Conservation (phyloP, 2,329 filamentous ascomycete genomes). For the Cladosporium halotolerans region DNA sequence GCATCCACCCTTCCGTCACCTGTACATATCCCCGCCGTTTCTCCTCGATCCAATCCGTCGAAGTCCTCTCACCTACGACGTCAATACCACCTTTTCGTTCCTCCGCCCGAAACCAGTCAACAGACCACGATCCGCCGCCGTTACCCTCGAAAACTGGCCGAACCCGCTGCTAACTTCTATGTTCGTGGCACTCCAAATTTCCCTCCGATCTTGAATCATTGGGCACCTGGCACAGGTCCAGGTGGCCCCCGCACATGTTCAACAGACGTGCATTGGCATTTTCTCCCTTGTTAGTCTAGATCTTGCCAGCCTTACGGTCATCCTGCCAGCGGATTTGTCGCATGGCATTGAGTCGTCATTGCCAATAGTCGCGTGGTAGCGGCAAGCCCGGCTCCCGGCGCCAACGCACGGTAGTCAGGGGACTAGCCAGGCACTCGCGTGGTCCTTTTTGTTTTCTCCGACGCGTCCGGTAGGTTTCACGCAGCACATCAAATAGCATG, state of each 20-base stretch:
- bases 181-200: background rate
- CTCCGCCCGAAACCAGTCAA: constrained; percentile 6
- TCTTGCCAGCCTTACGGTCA: background rate
- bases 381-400: constrained; percentile 1
- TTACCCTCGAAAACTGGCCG: background rate
- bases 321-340: background rate
- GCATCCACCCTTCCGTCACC: background rate
- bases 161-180: too few relatives aligned
- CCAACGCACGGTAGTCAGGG: background rate
- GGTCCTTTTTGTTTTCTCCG: too few relatives aligned
- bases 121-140: constrained; percentile 1
- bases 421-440: too few relatives aligned
- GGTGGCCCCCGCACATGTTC: background rate
- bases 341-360: too few relatives aligned
- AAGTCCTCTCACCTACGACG: background rate
- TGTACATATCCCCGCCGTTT: background rate
- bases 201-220: background rate
- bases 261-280: constrained; percentile 1
- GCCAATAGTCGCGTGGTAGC: background rate
- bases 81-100: background rate
- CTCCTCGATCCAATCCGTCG: constrained; percentile 6
- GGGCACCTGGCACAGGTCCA: too few relatives aligned
- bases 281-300: background rate
- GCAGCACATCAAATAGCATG: too few relatives aligned
- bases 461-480: too few relatives aligned